Evolutionary conservation across 106 monocot species (phyloP).

Genomic region (Dendrobium huoshanense): DNA sequence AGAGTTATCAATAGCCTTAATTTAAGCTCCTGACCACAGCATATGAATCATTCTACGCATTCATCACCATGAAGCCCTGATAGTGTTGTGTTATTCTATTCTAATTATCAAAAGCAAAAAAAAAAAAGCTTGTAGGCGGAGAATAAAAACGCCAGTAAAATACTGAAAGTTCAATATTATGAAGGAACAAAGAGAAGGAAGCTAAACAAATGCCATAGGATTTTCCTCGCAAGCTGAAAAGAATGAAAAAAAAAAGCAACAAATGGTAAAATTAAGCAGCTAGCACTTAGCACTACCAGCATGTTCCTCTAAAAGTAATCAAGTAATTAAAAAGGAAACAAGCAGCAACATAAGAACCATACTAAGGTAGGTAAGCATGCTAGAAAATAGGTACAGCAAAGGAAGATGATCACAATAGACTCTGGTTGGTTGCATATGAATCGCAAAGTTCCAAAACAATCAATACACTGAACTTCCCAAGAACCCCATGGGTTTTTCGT

Average conservation of each 20-base stretch:
- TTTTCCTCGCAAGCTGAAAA: background rate
- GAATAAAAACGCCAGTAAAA: background rate
- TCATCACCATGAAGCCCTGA: background rate
- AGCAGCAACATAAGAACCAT: background rate
- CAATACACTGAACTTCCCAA: background rate
- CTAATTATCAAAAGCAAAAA: background rate
- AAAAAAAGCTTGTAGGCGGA: background rate
- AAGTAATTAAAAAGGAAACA: background rate
- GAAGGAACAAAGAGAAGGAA: background rate
- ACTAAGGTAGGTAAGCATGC: background rate
- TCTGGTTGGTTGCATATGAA: background rate
- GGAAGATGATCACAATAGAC: background rate
- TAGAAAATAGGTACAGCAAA: background rate
- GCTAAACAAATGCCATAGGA: background rate
- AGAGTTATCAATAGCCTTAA: background rate
- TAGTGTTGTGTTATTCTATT: background rate
- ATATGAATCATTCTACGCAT: constrained; percentile 2
- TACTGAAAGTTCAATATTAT: background rate
- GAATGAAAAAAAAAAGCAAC: background rate
- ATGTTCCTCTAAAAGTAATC: background rate
- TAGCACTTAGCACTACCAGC: background rate
- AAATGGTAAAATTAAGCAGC: background rate
- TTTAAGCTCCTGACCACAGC: background rate
- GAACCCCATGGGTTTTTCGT: background rate
- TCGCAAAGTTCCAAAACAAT: background rate